Evolutionary conservation across 257 asterid species (phyloP), one percentile per base, ranked within the genome.

Genomic region (Solanum habrochaites): DNA sequence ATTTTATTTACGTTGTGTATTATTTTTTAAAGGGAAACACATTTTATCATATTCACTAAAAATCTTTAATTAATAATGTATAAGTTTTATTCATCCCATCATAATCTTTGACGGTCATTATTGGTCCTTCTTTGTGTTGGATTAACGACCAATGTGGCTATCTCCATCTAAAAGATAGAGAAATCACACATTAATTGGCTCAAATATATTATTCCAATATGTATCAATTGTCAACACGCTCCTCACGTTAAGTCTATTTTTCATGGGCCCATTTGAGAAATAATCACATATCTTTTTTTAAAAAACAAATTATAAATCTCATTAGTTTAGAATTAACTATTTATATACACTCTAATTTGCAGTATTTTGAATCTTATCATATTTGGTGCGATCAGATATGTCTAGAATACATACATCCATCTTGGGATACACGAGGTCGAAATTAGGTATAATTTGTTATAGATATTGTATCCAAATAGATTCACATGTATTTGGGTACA

Each of bases 21-120:
- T 8, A 0, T 25, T 20, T 14, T 72, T 35, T 21, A 71, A 35
- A 71, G 0, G 8, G 18, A 2, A 10, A 71, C 2, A 72, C 2
- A 32, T 69, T 27, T 7, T 69, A 6, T 15, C 7, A 69, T 14
- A 23, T 0, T 29, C 0, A 67, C 1, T 6, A 6, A 0, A 67
- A 29, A 3, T 0, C 0, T 29, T 3, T 69, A 1, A 29, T 29
- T 69, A 7, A 29, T 1, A 14, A 69, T 69, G 1, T 0, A 69
- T 5, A 69, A 4, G 3, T 27, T 27, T 0, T 67, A 67, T 67
- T 1, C 2, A 32, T 70, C 1, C 27, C 7, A 35, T 1, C 15
- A 10, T 10, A 35, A 71, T 8, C 4, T 32, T 32, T 16, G 15
- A 5, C 1, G 1, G 1, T 71, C 15, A 1, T 4, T 29, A 7